Base-by-base conservation (phyloP, 371 early-diverging fungal genomes). In the Apophysomyces variabilis region DNA sequence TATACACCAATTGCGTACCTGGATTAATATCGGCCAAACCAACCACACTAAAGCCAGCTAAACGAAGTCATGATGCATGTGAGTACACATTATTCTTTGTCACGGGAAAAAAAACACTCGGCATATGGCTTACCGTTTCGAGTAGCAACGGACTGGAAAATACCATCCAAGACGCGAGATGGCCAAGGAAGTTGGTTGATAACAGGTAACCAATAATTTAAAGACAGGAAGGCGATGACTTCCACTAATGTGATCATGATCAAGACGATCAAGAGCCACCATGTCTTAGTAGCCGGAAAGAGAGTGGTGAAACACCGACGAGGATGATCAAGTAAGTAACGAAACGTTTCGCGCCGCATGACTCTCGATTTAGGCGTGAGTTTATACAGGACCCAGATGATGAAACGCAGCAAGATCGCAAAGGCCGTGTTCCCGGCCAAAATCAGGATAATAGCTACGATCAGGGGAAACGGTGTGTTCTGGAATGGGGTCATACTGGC, bases 351-450 rank as follows among this genome's bases (percentile, higher is more conserved):
- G 50, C 70, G 73, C 35, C 66, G 72, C 60, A 77, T 73, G 1
- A 46, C 61, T 32, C 67, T 63, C 0, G 73, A 64, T 14, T 67
- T 44, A 3, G 82, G 79, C 1, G 79, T 82, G 1, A 73, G n/a
- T 38, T 69, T 65, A 58, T 75, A 79, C 43, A 82, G 9, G 7
- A 50, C 18, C 79, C 79, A 77, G 0, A 82, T 74, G 39, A 74
- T 64, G 4, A 73, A 62, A 26, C 82, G 67, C 26, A 82, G 56
- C 8, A 73, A 16, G 37, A 79, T 66, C 0, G 82, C 76, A 69
- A 73, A 82, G 4, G 76, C 82, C 5, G 82, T 82, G 50, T 82
- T 78, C 21, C 82, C 82, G 18, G 66, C 68, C 11, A 82, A 37
- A 45, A 82, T 70, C 12, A 82, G 62, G 21, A 77, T 59, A 38